These are phyloP conservation scores for Leptographium flavum DNA, from an alignment of 2,329 filamentous ascomycete genomes.

Conservation along the genomic window DNA sequence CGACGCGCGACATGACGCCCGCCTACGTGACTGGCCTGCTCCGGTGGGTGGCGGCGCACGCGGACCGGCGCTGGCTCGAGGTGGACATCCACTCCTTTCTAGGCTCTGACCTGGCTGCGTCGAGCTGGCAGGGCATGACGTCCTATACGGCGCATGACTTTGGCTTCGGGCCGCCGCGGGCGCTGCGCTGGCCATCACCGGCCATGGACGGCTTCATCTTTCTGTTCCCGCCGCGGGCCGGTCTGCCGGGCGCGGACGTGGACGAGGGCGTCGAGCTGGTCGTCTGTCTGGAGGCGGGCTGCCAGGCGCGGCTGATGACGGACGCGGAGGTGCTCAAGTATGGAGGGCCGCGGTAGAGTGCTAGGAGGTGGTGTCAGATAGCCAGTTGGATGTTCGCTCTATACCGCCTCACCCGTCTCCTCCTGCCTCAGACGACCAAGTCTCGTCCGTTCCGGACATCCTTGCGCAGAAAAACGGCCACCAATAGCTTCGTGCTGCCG, in stretches of 20 bases:
- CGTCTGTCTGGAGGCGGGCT: conserved; percentile 1
- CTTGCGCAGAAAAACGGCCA: not conserved
- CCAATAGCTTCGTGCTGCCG: not conserved
- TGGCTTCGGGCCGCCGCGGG: conserved; percentile 15
- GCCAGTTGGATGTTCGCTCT: too few species aligned
- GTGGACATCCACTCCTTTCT: conserved; percentile 13
- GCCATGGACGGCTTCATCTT: conserved; percentile 5
- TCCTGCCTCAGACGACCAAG: too few species aligned
- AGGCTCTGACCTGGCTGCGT: conserved; percentile 14
- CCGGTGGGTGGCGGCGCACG: conserved; percentile 13
- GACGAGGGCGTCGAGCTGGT: conserved; percentile 7
- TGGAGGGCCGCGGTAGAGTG: not conserved
- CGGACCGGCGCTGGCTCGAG: conserved; percentile 13
- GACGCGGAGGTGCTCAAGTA: not conserved
- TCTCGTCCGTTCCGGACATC: not conserved
- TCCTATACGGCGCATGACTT: conserved; percentile 15
- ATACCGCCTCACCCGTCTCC: too few species aligned
- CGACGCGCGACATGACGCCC: conserved; percentile 12
- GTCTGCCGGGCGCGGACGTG: not conserved
- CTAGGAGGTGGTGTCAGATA: too few species aligned
- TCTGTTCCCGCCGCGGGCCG: conserved; percentile 4
- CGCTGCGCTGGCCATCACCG: conserved; percentile 5
- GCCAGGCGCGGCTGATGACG: not conserved
- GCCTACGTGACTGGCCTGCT: conserved; percentile 11
- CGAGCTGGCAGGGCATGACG: conserved; percentile 13